Base-by-base conservation (phyloP, 2,329 filamentous ascomycete genomes). In the Emydomyces testavorans region DNA sequence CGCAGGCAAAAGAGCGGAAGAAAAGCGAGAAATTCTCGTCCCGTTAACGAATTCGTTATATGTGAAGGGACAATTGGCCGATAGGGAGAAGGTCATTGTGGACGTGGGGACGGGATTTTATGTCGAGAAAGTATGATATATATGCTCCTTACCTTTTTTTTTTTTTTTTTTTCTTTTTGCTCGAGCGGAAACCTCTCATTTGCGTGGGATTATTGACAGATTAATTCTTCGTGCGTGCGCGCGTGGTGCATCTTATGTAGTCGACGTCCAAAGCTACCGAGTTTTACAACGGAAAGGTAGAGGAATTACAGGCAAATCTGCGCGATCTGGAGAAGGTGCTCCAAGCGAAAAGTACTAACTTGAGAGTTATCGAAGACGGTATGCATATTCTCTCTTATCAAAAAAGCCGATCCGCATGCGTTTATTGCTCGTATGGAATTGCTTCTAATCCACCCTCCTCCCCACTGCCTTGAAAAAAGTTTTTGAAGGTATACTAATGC, bases 51-150 rank as follows among this genome's bases (percentile, higher is more conserved):
- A 85, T 58, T 95, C 89, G 0, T 76, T 98, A 24, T 98, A 98
- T 67, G 90, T 98, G 13, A 83, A 84, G 21, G 93, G 90, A 26
- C 81, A 77, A 32, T 73, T 96, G 34, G 76, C 83, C 38, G 78
- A 82, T 64, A 75, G 82, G 1, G 77, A 85, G 49, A 81, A 80
- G 52, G 87, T 94, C 5, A 74, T 96, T 50, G 87, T 96, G 34
- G 90, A 96, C 65, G 80, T 95, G 16, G 90, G 90, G 16, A 96
- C 90, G 0, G 90, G 90, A 0, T 96, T 93, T 64, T 89, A 88
- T 61, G 82, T 96, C 46, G 89, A 96, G 69, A 98, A 98, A 78
- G 82, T 83, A 55, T 49, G 60, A 48, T 20, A n/a, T 10, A 5
- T 47, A 36, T 29, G 21, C 8, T 13, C 10, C 18, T 7, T 24